phyloP scores from a whole-genome alignment of 495 filamentous ascomycete genomes.

The Tuber magnatum region DNA sequence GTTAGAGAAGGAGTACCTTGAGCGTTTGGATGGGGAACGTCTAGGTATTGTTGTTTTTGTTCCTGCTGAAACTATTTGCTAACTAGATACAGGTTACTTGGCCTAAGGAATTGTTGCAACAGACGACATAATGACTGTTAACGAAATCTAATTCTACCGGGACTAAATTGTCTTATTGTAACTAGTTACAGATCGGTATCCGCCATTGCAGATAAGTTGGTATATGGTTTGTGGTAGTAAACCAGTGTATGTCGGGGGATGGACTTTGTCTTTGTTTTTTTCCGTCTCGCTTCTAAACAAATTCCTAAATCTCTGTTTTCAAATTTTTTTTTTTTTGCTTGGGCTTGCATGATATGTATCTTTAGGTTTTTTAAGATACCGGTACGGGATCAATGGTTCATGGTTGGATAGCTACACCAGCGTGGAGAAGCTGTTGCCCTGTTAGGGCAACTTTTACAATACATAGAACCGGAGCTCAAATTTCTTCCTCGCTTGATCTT shows the following conservation, averaged over 20 bases:
- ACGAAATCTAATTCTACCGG: conserved; percentile 33
- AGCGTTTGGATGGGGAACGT: conserved; percentile 88
- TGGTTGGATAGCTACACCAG: conserved; percentile 2
- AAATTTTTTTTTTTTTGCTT: not conserved
- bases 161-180: conserved; percentile 28
- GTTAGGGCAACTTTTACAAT: conserved; percentile 2
- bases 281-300: conserved; percentile 1
- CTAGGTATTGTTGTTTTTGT: conserved; percentile 77
- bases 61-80: conserved; percentile 13
- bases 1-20: conserved; percentile 98
- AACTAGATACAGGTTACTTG: conserved; percentile 33
- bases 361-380: conserved; percentile 5
- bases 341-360: conserved; percentile 2
- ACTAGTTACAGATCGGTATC: conserved; percentile 21
- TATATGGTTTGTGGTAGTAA: conserved; percentile 16
- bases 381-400: not conserved
- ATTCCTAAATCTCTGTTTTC: conserved; percentile 4
- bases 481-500: not conserved
- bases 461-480: conserved; percentile 1
- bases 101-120: conserved; percentile 21
- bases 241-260: conserved; percentile 16
- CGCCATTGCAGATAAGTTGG: conserved; percentile 15
- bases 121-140: conserved; percentile 16
- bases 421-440: not conserved
- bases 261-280: conserved; percentile 5